Conservation (phyloP, 1,139 yeast species). For the Hyphopichia burtonii region DNA sequence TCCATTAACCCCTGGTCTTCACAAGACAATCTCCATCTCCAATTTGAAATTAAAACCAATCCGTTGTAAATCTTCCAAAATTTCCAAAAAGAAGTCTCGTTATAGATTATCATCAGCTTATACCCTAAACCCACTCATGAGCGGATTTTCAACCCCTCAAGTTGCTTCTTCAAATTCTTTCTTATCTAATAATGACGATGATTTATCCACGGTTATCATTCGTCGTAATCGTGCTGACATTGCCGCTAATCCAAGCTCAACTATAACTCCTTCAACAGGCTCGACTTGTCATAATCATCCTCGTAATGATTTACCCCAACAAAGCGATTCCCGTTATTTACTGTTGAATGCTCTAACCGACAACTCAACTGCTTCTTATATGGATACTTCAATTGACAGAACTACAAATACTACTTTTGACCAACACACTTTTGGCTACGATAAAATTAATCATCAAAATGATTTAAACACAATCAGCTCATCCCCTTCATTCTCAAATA, state of each 20-base stretch:
- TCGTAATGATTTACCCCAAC: neutral
- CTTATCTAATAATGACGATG: conserved; percentile 1
- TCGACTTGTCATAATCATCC: neutral
- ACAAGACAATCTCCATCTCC: conserved; percentile 31
- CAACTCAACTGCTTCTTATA: neutral
- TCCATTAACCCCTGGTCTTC: conserved; percentile 14
- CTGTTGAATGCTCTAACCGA: conserved; percentile 1
- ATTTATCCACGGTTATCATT: neutral
- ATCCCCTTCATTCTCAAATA: conserved; percentile 9
- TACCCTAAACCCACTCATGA: conserved; percentile 36
- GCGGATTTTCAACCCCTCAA: conserved; percentile 5
- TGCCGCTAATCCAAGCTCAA: conserved; percentile 5
- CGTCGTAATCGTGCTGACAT: neutral
- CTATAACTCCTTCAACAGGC: neutral
- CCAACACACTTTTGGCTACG: too few relatives aligned
- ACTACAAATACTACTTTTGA: neutral
- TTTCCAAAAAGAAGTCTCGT: conserved; percentile 41
- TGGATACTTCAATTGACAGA: conserved; percentile 1
- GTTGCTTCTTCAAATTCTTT: neutral
- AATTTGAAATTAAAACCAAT: conserved; percentile 42
- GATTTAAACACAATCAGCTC: conserved; percentile 13
- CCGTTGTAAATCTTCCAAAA: conserved; percentile 30
- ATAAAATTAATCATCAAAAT: too few relatives aligned
- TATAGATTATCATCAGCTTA: conserved; percentile 41
- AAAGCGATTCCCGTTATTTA: neutral